Conservation (phyloP, 202 grass and related monocot species). For the Cymbopogon flexuosus region DNA sequence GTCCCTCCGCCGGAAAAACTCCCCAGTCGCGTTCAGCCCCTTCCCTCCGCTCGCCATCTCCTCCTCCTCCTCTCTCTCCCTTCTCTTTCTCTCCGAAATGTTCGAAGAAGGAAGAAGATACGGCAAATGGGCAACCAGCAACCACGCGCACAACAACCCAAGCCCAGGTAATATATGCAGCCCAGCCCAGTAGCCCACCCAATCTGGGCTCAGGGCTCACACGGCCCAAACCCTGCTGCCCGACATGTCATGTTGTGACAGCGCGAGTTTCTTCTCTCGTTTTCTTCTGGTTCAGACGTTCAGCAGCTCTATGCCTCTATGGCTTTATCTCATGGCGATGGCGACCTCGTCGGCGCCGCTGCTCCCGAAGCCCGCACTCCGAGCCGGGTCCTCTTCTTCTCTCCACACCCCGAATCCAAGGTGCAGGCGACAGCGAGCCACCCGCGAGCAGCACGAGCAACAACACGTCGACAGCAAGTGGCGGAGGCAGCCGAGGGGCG, state of each 20-base stretch:
- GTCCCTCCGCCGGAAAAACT: slow-evolving; percentile 87
- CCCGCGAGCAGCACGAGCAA: background rate
- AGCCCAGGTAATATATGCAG: slow-evolving; percentile 19
- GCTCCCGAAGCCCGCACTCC: slow-evolving; percentile 16
- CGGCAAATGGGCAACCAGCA: slow-evolving; percentile 13
- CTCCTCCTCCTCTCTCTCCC: slow-evolving; percentile 9
- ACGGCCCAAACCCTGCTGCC: background rate
- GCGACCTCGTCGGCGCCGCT: slow-evolving; percentile 20
- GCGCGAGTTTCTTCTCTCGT: background rate
- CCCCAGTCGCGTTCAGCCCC: slow-evolving; percentile 70
- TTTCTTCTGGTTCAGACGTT: background rate
- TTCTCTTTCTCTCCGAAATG: background rate
- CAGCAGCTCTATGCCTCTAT: slow-evolving; percentile 17
- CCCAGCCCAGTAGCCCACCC: slow-evolving; percentile 2
- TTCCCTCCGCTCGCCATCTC: slow-evolving; percentile 62
- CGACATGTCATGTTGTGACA: background rate
- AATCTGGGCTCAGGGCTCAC: background rate
- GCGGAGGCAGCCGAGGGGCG: slow-evolving; percentile 14
- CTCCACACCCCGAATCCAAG: background rate
- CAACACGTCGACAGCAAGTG: slow-evolving; percentile 6
- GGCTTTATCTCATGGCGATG: slow-evolving; percentile 23
- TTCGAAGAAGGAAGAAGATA: background rate
- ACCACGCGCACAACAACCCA: slow-evolving; percentile 5
- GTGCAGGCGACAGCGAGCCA: background rate
- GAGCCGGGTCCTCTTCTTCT: background rate